Evolutionary conservation across 495 filamentous ascomycete genomes (phyloP).

Genomic region (Wilcoxina mikolae): DNA sequence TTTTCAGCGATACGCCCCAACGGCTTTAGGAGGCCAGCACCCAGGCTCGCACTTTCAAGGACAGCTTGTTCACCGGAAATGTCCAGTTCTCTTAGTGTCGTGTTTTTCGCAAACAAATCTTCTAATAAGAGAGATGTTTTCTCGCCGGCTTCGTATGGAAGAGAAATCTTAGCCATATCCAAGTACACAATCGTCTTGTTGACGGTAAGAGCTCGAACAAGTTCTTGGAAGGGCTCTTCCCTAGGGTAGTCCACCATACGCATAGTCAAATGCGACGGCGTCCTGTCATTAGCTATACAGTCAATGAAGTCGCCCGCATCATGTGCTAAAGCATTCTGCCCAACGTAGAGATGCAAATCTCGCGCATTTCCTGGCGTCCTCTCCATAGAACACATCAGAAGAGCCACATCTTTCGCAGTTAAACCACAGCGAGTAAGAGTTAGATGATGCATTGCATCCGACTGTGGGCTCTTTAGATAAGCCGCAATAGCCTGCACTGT

Average conservation of each 20-base stretch:
- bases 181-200: constrained; percentile 63
- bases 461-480: constrained; percentile 49
- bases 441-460: constrained; percentile 50
- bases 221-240: constrained; percentile 44
- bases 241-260: constrained; percentile 63
- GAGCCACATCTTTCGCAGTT: constrained; percentile 60
- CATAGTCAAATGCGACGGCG: constrained; percentile 62
- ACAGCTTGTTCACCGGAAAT: constrained; percentile 82
- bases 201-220: constrained; percentile 54
- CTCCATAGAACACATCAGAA: constrained; percentile 61
- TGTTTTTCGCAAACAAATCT: constrained; percentile 62
- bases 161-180: constrained; percentile 77
- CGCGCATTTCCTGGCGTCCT: constrained; percentile 37
- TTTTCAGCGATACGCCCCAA: constrained; percentile 65
- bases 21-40: constrained; percentile 64
- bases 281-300: constrained; percentile 46
- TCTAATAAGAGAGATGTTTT: constrained; percentile 63
- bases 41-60: constrained; percentile 67
- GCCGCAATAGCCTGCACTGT: constrained; percentile 47
- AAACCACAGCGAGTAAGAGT: constrained; percentile 67
- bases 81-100: constrained; percentile 61
- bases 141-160: constrained; percentile 60
- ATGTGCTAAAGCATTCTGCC: constrained; percentile 64
- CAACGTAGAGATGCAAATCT: constrained; percentile 62
- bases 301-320: constrained; percentile 46